Percentiles rank a stretch among this genome's conserved stretches.
These are phyloP conservation scores for Leersia perrieri DNA, from an alignment of 176 grass and related monocot species.

Conservation along the genomic window DNA sequence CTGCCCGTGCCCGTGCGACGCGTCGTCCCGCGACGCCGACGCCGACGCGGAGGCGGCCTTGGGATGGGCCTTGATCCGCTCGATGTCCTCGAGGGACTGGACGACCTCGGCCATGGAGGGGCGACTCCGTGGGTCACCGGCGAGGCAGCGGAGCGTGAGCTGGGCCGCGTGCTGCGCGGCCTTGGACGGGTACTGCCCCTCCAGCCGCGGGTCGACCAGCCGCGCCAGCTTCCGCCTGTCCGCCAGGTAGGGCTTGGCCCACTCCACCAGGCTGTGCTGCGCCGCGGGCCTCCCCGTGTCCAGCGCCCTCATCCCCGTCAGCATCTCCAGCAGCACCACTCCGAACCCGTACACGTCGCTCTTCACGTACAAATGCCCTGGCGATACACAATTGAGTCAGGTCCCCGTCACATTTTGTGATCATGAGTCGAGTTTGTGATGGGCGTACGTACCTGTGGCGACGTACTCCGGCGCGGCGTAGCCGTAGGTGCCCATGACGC, in stretches of 20 bases:
- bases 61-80: slow-evolving; percentile 27
- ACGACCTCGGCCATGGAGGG: slow-evolving; percentile 46
- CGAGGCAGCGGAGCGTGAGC: slow-evolving; percentile 54
- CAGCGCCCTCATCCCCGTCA: slow-evolving; percentile 47
- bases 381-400: not conserved
- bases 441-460: slow-evolving; percentile 26
- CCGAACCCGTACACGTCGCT: slow-evolving; percentile 74
- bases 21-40: no score
- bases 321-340: slow-evolving; percentile 61
- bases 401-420: no score
- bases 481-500: slow-evolving; percentile 68
- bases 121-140: slow-evolving; percentile 40
- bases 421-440: not conserved
- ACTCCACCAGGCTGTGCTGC: slow-evolving; percentile 58
- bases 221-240: slow-evolving; percentile 46
- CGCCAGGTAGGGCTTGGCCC: slow-evolving; percentile 37
- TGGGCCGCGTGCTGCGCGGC: slow-evolving; percentile 41
- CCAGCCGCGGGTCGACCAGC: slow-evolving; percentile 59
- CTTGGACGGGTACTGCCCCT: slow-evolving; percentile 61
- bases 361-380: slow-evolving; percentile 63
- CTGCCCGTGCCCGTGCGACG: not conserved
- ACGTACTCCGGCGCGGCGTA: slow-evolving; percentile 61
- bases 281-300: slow-evolving; percentile 37
- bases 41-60: not conserved
- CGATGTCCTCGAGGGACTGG: slow-evolving; percentile 35